Percentiles rank a stretch among this genome's conserved stretches.
These are phyloP conservation scores for Cordyceps javanica DNA, from an alignment of 2,329 filamentous ascomycete genomes.

Conservation along the genomic window DNA sequence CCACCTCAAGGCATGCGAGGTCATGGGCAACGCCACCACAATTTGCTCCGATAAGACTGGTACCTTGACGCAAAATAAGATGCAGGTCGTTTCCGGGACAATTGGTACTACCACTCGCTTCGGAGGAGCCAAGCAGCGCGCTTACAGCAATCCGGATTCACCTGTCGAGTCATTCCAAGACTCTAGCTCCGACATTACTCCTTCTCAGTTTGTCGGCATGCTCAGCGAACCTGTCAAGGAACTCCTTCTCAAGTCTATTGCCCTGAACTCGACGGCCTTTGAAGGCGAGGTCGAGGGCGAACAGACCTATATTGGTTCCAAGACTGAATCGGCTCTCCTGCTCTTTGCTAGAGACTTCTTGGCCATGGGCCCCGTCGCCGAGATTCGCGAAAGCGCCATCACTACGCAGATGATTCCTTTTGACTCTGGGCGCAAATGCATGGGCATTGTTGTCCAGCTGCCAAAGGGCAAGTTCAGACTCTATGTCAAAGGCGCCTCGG, in stretches of 20 bases:
- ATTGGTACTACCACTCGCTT: slow-evolving; percentile 52
- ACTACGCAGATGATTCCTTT: slow-evolving; percentile 67
- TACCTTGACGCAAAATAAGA: slow-evolving; percentile 62
- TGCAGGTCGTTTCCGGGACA: slow-evolving; percentile 58
- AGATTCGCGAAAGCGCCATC: slow-evolving; percentile 55
- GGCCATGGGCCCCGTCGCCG: slow-evolving; percentile 58
- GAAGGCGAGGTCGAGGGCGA: slow-evolving; percentile 65
- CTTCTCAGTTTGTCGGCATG: slow-evolving; percentile 40
- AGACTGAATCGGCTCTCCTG: slow-evolving; percentile 71
- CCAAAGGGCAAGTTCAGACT: slow-evolving; percentile 47
- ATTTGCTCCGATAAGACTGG: slow-evolving; percentile 66
- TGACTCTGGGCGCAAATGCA: slow-evolving; percentile 69
- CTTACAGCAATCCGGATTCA: slow-evolving; percentile 20
- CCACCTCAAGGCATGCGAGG: slow-evolving; percentile 71
- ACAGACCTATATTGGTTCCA: slow-evolving; percentile 65
- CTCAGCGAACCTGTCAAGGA: slow-evolving; percentile 44
- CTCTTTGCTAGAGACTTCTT: slow-evolving; percentile 61
- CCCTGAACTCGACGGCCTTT: slow-evolving; percentile 68
- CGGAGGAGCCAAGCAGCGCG: slow-evolving; percentile 31
- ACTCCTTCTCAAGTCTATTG: slow-evolving; percentile 53
- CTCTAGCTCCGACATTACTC: slow-evolving; percentile 31
- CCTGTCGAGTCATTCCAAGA: slow-evolving; percentile 20
- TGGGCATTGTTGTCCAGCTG: slow-evolving; percentile 52
- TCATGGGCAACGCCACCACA: slow-evolving; percentile 72
- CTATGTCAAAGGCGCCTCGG: slow-evolving; percentile 59